Conservation (phyloP, 345 rosid species). For the Populus alba region DNA sequence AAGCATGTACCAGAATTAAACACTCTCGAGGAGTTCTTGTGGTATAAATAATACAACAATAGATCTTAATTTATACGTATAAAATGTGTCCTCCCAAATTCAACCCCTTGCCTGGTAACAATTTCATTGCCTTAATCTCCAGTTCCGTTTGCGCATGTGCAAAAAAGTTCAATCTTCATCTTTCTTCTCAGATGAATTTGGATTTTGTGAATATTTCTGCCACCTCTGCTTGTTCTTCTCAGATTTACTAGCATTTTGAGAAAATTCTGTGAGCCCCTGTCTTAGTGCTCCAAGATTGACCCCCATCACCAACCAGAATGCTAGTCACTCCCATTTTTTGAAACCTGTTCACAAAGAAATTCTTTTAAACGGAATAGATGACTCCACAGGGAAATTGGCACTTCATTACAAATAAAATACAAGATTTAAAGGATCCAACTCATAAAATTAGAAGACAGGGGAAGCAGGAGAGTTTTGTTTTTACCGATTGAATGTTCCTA, state of each 20-base stretch:
- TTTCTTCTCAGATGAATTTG: conserved; percentile 44
- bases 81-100: background rate
- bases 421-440: background rate
- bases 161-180: conserved; percentile 24
- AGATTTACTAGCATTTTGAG: conserved; percentile 40
- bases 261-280: conserved; percentile 64
- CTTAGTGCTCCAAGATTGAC: conserved; percentile 73
- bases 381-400: background rate
- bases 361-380: background rate
- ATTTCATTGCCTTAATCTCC: background rate
- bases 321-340: conserved; percentile 44
- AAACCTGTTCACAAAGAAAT: conserved; percentile 29
- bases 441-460: background rate
- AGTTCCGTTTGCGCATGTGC: background rate
- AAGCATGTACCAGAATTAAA: background rate
- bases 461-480: background rate
- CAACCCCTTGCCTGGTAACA: background rate
- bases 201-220: conserved; percentile 51
- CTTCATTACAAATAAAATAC: background rate
- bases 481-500: conserved; percentile 41
- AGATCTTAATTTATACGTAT: background rate
- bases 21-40: background rate
- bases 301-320: conserved; percentile 41
- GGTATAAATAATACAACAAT: background rate
- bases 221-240: conserved; percentile 72